A percentile compares a stretch with the other conserved stretches of the same genome.
Evolutionary conservation across 1,139 yeast genomes (phyloP).

Genomic region (Hansenula anomala): DNA sequence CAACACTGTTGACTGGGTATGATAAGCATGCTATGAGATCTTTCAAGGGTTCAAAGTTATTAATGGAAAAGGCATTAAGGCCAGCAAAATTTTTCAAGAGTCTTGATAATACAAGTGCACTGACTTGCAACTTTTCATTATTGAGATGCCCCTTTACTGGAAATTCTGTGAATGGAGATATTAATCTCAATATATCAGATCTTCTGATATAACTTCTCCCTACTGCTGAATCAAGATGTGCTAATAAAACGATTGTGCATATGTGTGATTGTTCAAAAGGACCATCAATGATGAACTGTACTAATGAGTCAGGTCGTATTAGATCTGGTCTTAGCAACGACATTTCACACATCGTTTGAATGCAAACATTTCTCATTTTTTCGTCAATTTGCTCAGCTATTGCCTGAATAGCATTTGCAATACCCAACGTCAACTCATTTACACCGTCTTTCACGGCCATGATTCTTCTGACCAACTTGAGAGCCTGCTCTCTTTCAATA

Average conservation of each 20-base stretch:
- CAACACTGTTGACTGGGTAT: constrained; percentile 50
- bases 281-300: constrained; percentile 59
- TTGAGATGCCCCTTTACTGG: constrained; percentile 41
- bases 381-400: constrained; percentile 64
- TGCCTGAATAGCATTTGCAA: constrained; percentile 68
- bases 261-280: constrained; percentile 52
- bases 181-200: constrained; percentile 55
- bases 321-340: constrained; percentile 70
- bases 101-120: constrained; percentile 57
- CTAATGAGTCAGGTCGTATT: constrained; percentile 41
- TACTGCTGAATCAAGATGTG: constrained; percentile 55
- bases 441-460: constrained; percentile 54
- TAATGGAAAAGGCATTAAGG: constrained; percentile 56
- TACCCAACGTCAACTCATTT: constrained; percentile 54
- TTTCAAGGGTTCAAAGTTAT: constrained; percentile 51
- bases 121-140: constrained; percentile 52
- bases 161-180: constrained; percentile 62
- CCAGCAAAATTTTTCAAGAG: constrained; percentile 79
- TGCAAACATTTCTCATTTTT: constrained; percentile 45
- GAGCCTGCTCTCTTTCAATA: constrained; percentile 74
- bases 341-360: constrained; percentile 72
- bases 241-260: constrained; percentile 51
- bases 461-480: constrained; percentile 64
- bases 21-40: constrained; percentile 60
- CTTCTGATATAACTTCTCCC: constrained; percentile 55